These are phyloP conservation scores for Bruguiera parviflora DNA, from an alignment of 345 rosid genomes.

Conservation along the genomic window DNA sequence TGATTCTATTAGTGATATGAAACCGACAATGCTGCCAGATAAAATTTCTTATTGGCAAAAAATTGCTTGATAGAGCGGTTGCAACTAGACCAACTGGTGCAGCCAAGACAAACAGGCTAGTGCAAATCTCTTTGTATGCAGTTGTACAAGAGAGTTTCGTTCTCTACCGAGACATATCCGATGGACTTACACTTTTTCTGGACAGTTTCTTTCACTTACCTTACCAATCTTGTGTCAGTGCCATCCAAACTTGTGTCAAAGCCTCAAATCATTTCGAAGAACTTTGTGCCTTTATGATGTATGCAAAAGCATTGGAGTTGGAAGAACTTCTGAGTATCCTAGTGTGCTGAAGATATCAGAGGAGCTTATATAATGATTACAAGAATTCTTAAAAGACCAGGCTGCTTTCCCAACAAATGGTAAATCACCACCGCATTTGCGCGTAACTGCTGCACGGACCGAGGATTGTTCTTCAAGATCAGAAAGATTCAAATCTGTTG, in stretches of 20 bases:
- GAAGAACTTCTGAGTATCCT: constrained; percentile 77
- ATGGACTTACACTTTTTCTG: constrained; percentile 51
- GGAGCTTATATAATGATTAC: constrained; percentile 66
- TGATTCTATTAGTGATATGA: constrained; percentile 50
- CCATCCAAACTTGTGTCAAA: constrained; percentile 61
- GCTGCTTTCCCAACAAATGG: constrained; percentile 43
- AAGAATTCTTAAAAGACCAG: constrained; percentile 77
- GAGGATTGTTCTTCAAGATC: constrained; percentile 11
- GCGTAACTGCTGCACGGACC: constrained; percentile 17
- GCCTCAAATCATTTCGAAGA: constrained; percentile 68
- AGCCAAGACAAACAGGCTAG: constrained; percentile 50
- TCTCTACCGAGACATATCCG: constrained; percentile 64
- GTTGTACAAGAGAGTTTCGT: constrained; percentile 70
- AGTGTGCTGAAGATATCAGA: constrained; percentile 67
- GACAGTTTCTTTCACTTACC: constrained; percentile 72
- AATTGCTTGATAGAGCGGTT: constrained; percentile 63
- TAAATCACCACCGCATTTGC: constrained; percentile 23
- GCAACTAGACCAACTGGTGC: constrained; percentile 58
- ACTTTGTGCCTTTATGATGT: constrained; percentile 50
- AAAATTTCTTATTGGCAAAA: constrained; percentile 63
- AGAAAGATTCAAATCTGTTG: constrained; percentile 23
- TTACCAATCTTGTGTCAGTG: constrained; percentile 51
- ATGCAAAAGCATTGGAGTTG: constrained; percentile 51
- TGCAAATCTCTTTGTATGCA: constrained; percentile 46
- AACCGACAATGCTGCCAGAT: constrained; percentile 57